Conservation (phyloP, 345 rosid species). For the Salix koriyanagi region DNA sequence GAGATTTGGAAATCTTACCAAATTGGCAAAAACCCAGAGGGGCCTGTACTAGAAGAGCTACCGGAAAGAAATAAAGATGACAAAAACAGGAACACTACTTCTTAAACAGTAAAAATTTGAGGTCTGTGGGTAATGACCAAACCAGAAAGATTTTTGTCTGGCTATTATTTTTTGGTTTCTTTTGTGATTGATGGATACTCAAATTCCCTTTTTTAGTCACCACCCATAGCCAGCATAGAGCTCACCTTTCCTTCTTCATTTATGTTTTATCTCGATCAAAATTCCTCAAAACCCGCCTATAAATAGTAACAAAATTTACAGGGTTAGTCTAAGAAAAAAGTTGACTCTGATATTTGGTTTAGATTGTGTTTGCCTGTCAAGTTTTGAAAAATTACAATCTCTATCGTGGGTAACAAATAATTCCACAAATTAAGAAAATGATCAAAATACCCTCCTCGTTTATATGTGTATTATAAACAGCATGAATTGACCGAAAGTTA, state of each 20-base stretch:
- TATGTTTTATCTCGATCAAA: neutral
- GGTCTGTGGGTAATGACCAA: neutral
- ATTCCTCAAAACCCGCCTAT: conserved; percentile 13
- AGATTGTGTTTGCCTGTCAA: too few relatives aligned
- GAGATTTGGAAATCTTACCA: conserved; percentile 18
- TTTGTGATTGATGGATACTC: conserved; percentile 38
- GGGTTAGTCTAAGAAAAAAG: too few relatives aligned
- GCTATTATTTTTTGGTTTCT: neutral
- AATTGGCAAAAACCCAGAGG: conserved; percentile 7
- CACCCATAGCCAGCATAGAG: conserved; percentile 2
- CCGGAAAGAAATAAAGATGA: neutral
- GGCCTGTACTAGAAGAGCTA: neutral
- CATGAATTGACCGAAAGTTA: too few relatives aligned
- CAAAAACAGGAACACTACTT: neutral
- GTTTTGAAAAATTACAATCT: too few relatives aligned
- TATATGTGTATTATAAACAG: too few relatives aligned
- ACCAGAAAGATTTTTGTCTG: neutral
- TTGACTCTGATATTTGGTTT: too few relatives aligned
- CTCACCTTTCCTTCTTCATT: conserved; percentile 24
- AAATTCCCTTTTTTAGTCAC: conserved; percentile 5
- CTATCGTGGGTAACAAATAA: too few relatives aligned
- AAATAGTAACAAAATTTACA: conserved; percentile 10
- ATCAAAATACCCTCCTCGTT: too few relatives aligned
- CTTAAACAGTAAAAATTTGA: neutral
- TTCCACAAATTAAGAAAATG: too few relatives aligned